Evolutionary conservation across 257 asterid genomes (phyloP).

Genomic region (Fraxinus excelsior): DNA sequence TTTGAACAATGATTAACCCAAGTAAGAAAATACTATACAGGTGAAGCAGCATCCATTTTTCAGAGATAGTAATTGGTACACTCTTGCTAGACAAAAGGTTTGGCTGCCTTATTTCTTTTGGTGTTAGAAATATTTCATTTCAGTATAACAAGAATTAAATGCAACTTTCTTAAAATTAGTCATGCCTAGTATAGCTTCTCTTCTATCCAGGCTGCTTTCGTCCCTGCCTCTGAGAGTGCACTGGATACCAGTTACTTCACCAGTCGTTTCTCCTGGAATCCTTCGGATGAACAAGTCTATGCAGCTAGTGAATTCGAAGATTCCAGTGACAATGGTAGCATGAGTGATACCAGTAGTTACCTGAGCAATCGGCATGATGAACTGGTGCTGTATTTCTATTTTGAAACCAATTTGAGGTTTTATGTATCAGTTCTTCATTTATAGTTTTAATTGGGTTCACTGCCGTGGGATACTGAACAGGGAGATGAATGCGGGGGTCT

Average conservation of each 20-base stretch:
- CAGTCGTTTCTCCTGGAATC: slow-evolving; percentile 91
- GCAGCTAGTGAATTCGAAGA: slow-evolving; percentile 85
- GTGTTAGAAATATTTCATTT: not conserved
- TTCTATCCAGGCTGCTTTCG: slow-evolving; percentile 79
- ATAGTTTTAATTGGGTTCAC: not conserved
- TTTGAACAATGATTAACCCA: slow-evolving; percentile 1
- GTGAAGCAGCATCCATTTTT: slow-evolving; percentile 94
- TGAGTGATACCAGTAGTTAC: slow-evolving; percentile 82
- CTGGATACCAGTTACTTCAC: slow-evolving; percentile 93
- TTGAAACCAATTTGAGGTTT: not conserved
- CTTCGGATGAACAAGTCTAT: slow-evolving; percentile 85
- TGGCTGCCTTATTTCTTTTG: slow-evolving; percentile 4
- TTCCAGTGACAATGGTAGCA: slow-evolving; percentile 80
- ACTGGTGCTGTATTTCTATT: slow-evolving; percentile 45
- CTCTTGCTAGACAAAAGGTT: slow-evolving; percentile 97
- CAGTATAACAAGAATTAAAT: not conserved
- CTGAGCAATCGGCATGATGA: slow-evolving; percentile 93
- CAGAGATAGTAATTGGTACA: slow-evolving; percentile 96
- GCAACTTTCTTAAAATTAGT: not conserved
- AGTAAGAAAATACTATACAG: slow-evolving; percentile 38
- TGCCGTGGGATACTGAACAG: slow-evolving; percentile 36
- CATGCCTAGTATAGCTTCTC: slow-evolving; percentile 3
- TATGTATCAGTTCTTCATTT: not conserved
- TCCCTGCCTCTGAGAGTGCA: slow-evolving; percentile 92
- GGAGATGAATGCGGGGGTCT: slow-evolving; percentile 79